Percentiles rank a stretch among this genome's conserved stretches.
Conservation (phyloP, 495 filamentous ascomycete genomes). For the Talaromyces proteolyticus region DNA sequence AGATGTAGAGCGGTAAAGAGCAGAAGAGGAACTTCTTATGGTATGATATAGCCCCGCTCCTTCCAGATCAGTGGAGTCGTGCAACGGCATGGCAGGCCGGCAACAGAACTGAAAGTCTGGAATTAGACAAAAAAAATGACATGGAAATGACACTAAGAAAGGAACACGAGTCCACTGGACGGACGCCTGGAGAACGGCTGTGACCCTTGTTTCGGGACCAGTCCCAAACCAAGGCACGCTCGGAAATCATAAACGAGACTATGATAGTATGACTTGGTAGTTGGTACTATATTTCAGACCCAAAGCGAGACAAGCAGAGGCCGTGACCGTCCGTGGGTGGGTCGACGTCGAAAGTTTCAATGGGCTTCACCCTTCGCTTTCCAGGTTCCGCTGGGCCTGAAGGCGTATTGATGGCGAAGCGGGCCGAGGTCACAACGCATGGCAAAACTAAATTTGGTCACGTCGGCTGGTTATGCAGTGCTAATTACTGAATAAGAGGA, state of each 20-base stretch:
- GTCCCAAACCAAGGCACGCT: constrained; percentile 8
- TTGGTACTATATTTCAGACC: background rate
- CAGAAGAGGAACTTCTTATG: no score
- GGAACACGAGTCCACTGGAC: background rate
- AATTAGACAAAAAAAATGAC: background rate
- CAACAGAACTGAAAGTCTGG: background rate
- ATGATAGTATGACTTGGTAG: no score
- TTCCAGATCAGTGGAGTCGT: constrained; percentile 4
- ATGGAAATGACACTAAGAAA: background rate
- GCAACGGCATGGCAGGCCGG: background rate
- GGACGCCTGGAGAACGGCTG: background rate
- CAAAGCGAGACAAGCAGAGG: background rate
- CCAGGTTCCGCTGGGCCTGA: no score
- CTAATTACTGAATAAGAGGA: background rate
- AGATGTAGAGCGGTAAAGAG: no score
- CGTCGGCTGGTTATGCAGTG: background rate
- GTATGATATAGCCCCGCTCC: background rate
- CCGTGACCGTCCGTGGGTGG: no score
- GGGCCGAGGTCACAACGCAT: background rate
- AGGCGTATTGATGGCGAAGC: no score
- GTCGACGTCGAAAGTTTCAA: no score
- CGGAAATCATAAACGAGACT: no score
- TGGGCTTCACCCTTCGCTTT: no score
- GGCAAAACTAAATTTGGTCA: background rate
- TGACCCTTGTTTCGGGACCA: constrained; percentile 5